These are phyloP conservation scores for Pichia sp. DNA, from an alignment of 1,139 yeast genomes.

Conservation along the genomic window DNA sequence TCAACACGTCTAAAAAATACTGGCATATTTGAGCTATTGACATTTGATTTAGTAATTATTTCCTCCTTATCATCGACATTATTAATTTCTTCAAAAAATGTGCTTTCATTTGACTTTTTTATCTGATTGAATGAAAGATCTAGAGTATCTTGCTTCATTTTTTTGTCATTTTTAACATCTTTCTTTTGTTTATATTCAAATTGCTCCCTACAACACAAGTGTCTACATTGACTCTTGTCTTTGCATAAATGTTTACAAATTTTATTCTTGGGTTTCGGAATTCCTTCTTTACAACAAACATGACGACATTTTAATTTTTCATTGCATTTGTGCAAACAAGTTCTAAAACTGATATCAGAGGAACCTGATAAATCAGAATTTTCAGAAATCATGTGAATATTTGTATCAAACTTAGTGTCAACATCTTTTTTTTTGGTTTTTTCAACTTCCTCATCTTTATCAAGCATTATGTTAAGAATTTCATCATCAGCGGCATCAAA, in stretches of 20 bases:
- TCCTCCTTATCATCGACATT: neutral
- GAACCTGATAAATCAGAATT: neutral
- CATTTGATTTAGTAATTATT: neutral
- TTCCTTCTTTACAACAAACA: conserved; percentile 40
- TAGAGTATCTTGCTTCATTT: conserved; percentile 11
- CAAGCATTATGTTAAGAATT: no score
- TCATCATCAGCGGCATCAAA: conserved; percentile 8
- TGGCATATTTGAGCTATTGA: neutral
- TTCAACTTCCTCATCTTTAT: no score
- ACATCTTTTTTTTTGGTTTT: no score
- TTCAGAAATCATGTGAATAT: no score
- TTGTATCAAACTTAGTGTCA: no score
- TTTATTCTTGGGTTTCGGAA: conserved; percentile 17
- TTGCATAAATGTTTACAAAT: conserved; percentile 39
- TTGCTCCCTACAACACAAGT: conserved; percentile 37
- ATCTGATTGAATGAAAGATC: conserved; percentile 1
- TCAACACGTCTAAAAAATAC: conserved; percentile 2
- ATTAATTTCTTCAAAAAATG: neutral
- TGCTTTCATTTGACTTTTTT: neutral
- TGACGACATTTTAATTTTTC: conserved; percentile 36
- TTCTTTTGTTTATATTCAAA: conserved; percentile 1
- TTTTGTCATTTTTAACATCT: neutral
- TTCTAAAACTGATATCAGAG: conserved; percentile 25
- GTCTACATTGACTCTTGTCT: conserved; percentile 35
- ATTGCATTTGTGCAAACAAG: conserved; percentile 38